Evolutionary conservation across 176 grass and related monocot species (phyloP), one percentile per base, ranked within the genome.

Genomic region (Cenchrus purpureus): DNA sequence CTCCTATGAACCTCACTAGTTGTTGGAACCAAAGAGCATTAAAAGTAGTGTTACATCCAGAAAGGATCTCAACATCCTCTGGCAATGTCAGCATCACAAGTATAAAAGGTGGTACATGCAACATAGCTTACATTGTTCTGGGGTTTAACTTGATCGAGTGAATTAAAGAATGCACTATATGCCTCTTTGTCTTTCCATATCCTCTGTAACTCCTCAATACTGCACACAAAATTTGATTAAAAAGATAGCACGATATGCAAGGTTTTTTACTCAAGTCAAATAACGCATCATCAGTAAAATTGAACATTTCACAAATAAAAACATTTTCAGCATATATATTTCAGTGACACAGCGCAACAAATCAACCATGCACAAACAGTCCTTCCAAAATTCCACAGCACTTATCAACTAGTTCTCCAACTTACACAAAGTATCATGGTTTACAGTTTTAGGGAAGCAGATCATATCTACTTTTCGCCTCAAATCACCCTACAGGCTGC

Each of bases 101-200:
- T 52, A 83, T 71, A 58, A 83, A 59, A 61, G 16, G 64, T 14
- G n/a, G 61, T 71, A 62, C 2, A 4, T 62, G 86, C 44, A 84
- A 79, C 22, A 60, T 71, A 71, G 12, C 97, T 96, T 94, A 99
- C 97, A 94, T 84, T 96, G 81, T 99, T 99, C 63, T 99, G 97
- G 75, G 89, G 90, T 92, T 99, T 99, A 54, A 99, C 91, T 96
- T 99, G 93, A 73, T 99, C 93, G 10, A 99, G 93, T 83, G 97
- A 95, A 89, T 96, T 99, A 73, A 95, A 99, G 71, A 99, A 96
- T 58, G 61, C 70, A 81, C 77, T 92, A 69, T 99, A 99, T 79
- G 97, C 79, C 44, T 94, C 97, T 86, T 86, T 96, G 82, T 94
- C 97, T 88, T 84, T 94, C 78, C 96, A 76, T 51, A 99, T 50